Base-by-base conservation (phyloP, 805 yeast species). In the Candida ovalis region DNA sequence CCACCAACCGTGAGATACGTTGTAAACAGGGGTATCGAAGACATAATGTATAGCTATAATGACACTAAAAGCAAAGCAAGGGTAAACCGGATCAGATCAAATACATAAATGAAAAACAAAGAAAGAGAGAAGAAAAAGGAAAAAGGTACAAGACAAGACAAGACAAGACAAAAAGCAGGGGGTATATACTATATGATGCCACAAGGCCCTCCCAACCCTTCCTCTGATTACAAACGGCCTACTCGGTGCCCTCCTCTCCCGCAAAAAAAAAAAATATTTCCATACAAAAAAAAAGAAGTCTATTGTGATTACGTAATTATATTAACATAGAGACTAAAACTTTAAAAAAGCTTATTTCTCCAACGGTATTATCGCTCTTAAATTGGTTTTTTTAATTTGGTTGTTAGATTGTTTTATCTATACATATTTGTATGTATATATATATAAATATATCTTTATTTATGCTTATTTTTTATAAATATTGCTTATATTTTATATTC, bases 1-100 rank as follows among this genome's bases (percentile, higher is more conserved):
- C 97, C 97, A 15, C 69, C 64, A 1, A 85, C 69, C 3, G 63
- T 54, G 13, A 67, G 40, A 9, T 47, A 44, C 2, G 66, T 59
- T 6, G 49, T 52, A 2, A 19, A 40, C 17, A 22, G 33, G 35
- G 49, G 39, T 51, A 46, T 51, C n/a, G 35, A 30, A 5, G 35
- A 4, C 35, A 30, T 30, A 13, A 12, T 30, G 15, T 30, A 30
- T 13, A 30, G 35, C 9, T 30, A 30, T 15, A 27, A 9, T n/a
- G 19, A 40, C 18, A 22, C 13, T 17, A 18, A 15, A 17, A 27
- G 19, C 10, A 40, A n/a, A n/a, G n/a, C 9, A 25, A 25, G 28
- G 28, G 28, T 25, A 10, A 7, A 10, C 6, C 28, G 6, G 6
- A 10, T 25, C 28, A 7, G 6, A 25, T 25, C 10, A 25, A 10